Evolutionary conservation across 805 yeast species (phyloP).

Genomic region (Groenewaldozyma salmanticensis): DNA sequence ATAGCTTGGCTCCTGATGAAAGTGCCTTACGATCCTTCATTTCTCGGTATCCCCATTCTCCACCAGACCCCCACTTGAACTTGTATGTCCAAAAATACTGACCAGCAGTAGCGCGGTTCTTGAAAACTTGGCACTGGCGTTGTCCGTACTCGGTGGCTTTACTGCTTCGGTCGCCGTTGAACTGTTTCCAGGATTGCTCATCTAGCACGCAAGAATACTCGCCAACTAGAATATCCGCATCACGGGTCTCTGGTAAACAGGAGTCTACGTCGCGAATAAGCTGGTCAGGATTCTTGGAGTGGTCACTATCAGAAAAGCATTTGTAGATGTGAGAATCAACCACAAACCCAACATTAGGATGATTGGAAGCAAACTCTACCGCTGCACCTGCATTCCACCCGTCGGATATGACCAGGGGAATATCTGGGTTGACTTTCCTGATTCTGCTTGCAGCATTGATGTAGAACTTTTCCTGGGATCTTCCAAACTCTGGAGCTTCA

Average conservation of each 20-base stretch:
- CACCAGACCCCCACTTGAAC: conserved; percentile 83
- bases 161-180: conserved; percentile 38
- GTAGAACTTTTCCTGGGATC: conserved; percentile 50
- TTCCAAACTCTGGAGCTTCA: conserved; percentile 59
- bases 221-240: conserved; percentile 70
- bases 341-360: conserved; percentile 48
- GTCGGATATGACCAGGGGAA: conserved; percentile 79
- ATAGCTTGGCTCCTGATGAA: conserved; percentile 24
- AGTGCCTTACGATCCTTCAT: conserved; percentile 59
- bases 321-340: conserved; percentile 82
- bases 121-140: conserved; percentile 40
- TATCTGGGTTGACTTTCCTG: conserved; percentile 39
- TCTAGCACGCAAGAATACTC: conserved; percentile 87
- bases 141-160: conserved; percentile 56
- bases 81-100: conserved; percentile 86
- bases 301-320: conserved; percentile 72
- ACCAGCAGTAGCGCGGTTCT: conserved; percentile 54
- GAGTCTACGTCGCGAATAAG: conserved; percentile 48
- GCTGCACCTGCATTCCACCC: conserved; percentile 89
- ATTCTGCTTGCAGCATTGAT: conserved; percentile 52
- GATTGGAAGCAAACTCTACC: conserved; percentile 51
- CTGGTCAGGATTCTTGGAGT: conserved; percentile 50
- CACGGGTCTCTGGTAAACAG: conserved; percentile 24
- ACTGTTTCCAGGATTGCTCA: conserved; percentile 57
- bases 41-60: conserved; percentile 89